Evolutionary conservation across 139 green algal species (phyloP).

Genomic region (Diplosphaera chodatii): DNA sequence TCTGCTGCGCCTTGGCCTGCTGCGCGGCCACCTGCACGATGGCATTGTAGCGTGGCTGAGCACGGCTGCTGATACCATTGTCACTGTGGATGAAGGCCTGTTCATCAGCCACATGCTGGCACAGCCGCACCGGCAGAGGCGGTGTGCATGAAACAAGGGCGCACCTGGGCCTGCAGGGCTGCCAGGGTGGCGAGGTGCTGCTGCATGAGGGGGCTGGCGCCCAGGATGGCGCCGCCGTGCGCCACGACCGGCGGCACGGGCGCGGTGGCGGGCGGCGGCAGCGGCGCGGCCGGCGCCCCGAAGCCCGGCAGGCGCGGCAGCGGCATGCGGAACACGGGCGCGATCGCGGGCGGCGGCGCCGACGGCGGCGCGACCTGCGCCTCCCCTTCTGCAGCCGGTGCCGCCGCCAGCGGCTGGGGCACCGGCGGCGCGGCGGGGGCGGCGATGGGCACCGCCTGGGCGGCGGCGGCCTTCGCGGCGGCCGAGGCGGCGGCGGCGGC

Average conservation of each 20-base stretch:
- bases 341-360: background rate
- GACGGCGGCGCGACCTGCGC: background rate
- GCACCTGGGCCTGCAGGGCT: no score
- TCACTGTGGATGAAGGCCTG: background rate
- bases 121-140: no score
- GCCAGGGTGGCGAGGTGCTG: background rate
- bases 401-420: background rate
- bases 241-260: no score
- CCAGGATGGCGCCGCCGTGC: no score
- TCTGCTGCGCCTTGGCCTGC: background rate
- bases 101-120: no score
- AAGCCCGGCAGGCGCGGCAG: background rate
- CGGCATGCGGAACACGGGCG: background rate
- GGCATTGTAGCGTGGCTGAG: background rate
- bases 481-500: background rate
- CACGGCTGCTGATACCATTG: no score
- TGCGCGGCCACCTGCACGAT: background rate
- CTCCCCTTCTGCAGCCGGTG: no score
- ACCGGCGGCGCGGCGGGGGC: background rate
- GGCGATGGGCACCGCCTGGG: background rate
- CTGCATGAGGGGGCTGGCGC: background rate
- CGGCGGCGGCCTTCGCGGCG: background rate
- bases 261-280: background rate
- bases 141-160: no score
- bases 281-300: no score